A percentile compares a stretch with the other conserved stretches of the same genome.
phyloP scores from a whole-genome alignment of 1,139 yeast genomes.

The Candida sp. region DNA sequence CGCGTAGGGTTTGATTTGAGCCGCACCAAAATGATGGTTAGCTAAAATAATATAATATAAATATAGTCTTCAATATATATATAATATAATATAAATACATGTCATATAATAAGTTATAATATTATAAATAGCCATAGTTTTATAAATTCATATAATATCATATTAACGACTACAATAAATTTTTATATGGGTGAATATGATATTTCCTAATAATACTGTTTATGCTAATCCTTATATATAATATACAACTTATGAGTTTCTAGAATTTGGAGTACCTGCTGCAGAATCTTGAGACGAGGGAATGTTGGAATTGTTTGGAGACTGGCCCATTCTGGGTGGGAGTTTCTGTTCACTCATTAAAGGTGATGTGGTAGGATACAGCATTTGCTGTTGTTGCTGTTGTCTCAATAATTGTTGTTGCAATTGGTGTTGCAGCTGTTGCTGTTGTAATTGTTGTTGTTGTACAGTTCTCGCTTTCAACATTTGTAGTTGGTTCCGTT shows the following conservation, averaged over 20 bases:
- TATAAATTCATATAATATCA: too few relatives aligned
- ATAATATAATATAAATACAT: too few relatives aligned
- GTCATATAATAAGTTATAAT: too few relatives aligned
- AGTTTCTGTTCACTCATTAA: background rate
- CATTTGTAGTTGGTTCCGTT: slow-evolving; percentile 35
- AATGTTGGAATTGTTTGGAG: slow-evolving; percentile 1
- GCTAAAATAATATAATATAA: background rate
- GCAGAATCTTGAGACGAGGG: slow-evolving; percentile 1
- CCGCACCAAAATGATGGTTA: background rate
- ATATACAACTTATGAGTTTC: background rate
- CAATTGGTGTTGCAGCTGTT: slow-evolving; percentile 12
- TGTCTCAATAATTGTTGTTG: slow-evolving; percentile 12
- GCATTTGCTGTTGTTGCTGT: slow-evolving; percentile 9
- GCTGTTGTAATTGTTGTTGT: slow-evolving; percentile 23
- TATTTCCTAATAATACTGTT: too few relatives aligned
- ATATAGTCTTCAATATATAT: too few relatives aligned
- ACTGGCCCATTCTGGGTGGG: background rate
- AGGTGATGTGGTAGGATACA: background rate
- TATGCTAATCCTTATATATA: background rate
- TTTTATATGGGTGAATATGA: too few relatives aligned
- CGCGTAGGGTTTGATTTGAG: background rate
- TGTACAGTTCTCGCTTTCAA: slow-evolving; percentile 30
- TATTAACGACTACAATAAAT: too few relatives aligned
- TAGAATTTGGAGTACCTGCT: slow-evolving; percentile 1
- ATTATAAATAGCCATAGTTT: too few relatives aligned